Percentiles rank a stretch among this genome's conserved stretches.
Evolutionary conservation across 805 yeast species (phyloP).

Genomic region (Lipomyces sp.): DNA sequence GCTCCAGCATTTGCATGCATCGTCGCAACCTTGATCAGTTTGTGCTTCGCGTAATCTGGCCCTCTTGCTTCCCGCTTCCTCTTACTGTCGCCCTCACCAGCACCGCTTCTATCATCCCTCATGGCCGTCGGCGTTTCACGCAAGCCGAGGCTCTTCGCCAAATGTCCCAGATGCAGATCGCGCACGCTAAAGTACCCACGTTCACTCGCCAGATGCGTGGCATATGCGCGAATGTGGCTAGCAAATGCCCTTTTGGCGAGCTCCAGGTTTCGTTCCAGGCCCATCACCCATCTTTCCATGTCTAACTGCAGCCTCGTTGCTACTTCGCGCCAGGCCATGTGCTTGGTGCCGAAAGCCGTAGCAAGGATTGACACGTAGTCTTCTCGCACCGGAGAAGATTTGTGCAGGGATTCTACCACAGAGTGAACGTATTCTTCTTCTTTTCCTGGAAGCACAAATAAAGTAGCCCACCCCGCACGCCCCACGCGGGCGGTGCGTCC

Average conservation of each 20-base stretch:
- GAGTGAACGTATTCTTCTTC: slow-evolving; percentile 77
- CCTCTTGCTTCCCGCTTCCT: slow-evolving; percentile 36
- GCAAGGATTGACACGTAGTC: slow-evolving; percentile 43
- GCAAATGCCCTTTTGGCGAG: slow-evolving; percentile 78
- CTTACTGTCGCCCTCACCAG: slow-evolving; percentile 29
- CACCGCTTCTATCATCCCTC: slow-evolving; percentile 51
- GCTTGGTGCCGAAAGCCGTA: slow-evolving; percentile 41
- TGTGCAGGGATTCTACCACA: slow-evolving; percentile 56
- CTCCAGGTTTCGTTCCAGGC: slow-evolving; percentile 53
- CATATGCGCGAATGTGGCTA: slow-evolving; percentile 90
- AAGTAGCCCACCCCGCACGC: slow-evolving; percentile 66
- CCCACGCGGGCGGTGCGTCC: slow-evolving; percentile 99
- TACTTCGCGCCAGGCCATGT: slow-evolving; percentile 70
- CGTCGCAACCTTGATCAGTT: slow-evolving; percentile 73
- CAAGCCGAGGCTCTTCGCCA: slow-evolving; percentile 90
- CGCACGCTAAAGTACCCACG: slow-evolving; percentile 77
- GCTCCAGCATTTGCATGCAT: slow-evolving; percentile 59
- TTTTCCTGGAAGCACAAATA: slow-evolving; percentile 81
- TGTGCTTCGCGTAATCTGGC: slow-evolving; percentile 67
- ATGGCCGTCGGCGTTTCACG: slow-evolving; percentile 81
- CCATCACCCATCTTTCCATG: slow-evolving; percentile 83
- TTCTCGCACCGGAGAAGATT: slow-evolving; percentile 47
- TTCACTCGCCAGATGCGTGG: slow-evolving; percentile 86
- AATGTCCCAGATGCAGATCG: slow-evolving; percentile 84
- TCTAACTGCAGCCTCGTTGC: slow-evolving; percentile 96